Evolutionary conservation across 1,139 yeast genomes (phyloP).

Genomic region (Pneumocystis canis): DNA sequence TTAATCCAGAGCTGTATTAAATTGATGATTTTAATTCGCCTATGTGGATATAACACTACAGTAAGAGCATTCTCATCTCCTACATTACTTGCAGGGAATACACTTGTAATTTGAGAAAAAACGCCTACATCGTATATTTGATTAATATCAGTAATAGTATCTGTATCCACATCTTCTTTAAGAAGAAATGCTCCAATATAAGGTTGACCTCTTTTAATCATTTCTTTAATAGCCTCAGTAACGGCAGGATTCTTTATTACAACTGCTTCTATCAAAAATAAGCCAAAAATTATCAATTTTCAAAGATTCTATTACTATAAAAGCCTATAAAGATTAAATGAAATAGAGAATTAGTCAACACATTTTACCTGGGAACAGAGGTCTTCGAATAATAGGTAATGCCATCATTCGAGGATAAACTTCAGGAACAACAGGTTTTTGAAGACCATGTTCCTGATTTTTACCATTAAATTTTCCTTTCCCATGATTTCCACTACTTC

Average conservation of each 20-base stretch:
- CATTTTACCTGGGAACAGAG: slow-evolving; percentile 25
- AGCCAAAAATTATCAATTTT: no score
- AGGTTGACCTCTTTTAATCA: slow-evolving; percentile 51
- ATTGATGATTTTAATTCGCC: slow-evolving; percentile 60
- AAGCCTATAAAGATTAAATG: slow-evolving; percentile 7
- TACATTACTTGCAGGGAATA: slow-evolving; percentile 37
- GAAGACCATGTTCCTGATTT: not conserved
- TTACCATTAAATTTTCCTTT: not conserved
- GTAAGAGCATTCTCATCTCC: slow-evolving; percentile 41
- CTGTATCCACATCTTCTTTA: slow-evolving; percentile 57
- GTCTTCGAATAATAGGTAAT: slow-evolving; percentile 44
- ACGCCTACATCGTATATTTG: slow-evolving; percentile 72
- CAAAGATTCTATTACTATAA: slow-evolving; percentile 10
- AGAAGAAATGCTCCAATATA: slow-evolving; percentile 72
- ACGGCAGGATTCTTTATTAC: slow-evolving; percentile 70
- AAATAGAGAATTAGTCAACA: not conserved
- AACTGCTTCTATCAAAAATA: slow-evolving; percentile 51
- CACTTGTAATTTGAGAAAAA: slow-evolving; percentile 67
- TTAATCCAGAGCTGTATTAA: slow-evolving; percentile 32
- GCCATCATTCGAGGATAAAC: slow-evolving; percentile 47
- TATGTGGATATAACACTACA: slow-evolving; percentile 61
- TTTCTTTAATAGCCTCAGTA: slow-evolving; percentile 66
- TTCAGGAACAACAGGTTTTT: slow-evolving; percentile 3
- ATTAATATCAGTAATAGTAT: slow-evolving; percentile 46
- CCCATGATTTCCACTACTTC: not conserved